These are phyloP conservation scores for Thalassiosira mediterranea DNA, from an alignment of 352 stramenopile species.

Conservation along the genomic window DNA sequence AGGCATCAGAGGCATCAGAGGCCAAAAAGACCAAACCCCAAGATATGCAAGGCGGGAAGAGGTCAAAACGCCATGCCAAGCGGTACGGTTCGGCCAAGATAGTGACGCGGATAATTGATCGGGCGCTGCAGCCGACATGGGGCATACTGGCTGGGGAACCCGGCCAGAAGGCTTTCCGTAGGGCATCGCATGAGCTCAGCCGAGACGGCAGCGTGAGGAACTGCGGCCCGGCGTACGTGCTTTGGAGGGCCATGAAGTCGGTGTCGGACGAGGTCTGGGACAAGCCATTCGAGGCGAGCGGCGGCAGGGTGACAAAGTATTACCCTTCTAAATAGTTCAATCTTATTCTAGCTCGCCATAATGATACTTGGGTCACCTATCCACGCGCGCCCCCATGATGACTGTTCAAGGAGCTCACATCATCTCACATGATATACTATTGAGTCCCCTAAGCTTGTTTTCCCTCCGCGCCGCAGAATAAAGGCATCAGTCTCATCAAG, in stretches of 20 bases:
- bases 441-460: too few relatives aligned
- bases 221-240: slow-evolving; percentile 71
- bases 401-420: too few relatives aligned
- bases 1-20: neutral
- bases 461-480: too few relatives aligned
- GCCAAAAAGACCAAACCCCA: neutral
- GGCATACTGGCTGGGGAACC: slow-evolving; percentile 59
- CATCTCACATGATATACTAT: too few relatives aligned
- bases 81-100: slow-evolving; percentile 62
- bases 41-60: slow-evolving; percentile 28
- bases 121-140: slow-evolving; percentile 60
- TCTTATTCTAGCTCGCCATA: neutral
- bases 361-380: too few relatives aligned
- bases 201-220: slow-evolving; percentile 53
- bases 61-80: slow-evolving; percentile 34
- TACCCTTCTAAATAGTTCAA: slow-evolving; percentile 40
- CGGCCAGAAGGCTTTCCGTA: slow-evolving; percentile 54
- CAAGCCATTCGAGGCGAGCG: slow-evolving; percentile 43
- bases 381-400: too few relatives aligned
- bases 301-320: slow-evolving; percentile 28
- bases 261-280: slow-evolving; percentile 51
- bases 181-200: slow-evolving; percentile 54
- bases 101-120: slow-evolving; percentile 62
- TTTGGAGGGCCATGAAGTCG: slow-evolving; percentile 60
- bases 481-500: neutral